Conservation (phyloP, 805 yeast species). For the Lipomyces kockii region DNA sequence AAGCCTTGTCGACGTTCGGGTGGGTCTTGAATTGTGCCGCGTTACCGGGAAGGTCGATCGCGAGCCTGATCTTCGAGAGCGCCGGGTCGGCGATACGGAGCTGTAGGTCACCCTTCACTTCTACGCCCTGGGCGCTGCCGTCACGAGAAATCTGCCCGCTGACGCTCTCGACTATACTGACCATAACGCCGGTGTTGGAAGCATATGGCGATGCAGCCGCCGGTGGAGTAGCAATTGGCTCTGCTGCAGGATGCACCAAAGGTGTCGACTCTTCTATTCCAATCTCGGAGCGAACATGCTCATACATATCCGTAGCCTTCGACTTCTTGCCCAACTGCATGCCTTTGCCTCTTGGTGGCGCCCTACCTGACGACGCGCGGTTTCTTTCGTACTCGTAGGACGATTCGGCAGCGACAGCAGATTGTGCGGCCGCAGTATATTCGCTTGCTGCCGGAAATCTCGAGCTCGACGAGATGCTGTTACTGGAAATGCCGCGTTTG, state of each 20-base stretch:
- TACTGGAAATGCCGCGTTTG: slow-evolving; percentile 40
- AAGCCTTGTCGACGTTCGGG: slow-evolving; percentile 87
- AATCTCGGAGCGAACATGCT: slow-evolving; percentile 43
- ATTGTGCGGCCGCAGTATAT: slow-evolving; percentile 26
- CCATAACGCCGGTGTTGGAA: slow-evolving; percentile 74
- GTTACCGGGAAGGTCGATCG: slow-evolving; percentile 52
- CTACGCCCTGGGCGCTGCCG: slow-evolving; percentile 63
- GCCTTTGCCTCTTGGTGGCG: slow-evolving; percentile 65
- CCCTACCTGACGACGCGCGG: slow-evolving; percentile 34
- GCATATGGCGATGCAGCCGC: slow-evolving; percentile 20
- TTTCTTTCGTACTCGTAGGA: slow-evolving; percentile 32
- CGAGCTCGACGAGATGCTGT: slow-evolving; percentile 16
- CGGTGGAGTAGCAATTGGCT: slow-evolving; percentile 31
- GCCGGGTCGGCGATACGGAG: slow-evolving; percentile 80
- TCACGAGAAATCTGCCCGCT: slow-evolving; percentile 81
- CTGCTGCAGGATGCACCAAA: slow-evolving; percentile 40
- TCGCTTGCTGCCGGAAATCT: slow-evolving; percentile 28
- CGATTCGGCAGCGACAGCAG: slow-evolving; percentile 27
- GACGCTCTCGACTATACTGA: slow-evolving; percentile 76
- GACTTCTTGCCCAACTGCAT: slow-evolving; percentile 74
- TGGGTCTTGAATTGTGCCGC: slow-evolving; percentile 83
- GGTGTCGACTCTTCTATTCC: slow-evolving; percentile 39
- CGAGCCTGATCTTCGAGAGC: slow-evolving; percentile 67
- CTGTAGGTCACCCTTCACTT: slow-evolving; percentile 89
- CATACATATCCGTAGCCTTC: slow-evolving; percentile 41